phyloP scores from a whole-genome alignment of 441 rosid genomes.

The Gossypium gossypioides region DNA sequence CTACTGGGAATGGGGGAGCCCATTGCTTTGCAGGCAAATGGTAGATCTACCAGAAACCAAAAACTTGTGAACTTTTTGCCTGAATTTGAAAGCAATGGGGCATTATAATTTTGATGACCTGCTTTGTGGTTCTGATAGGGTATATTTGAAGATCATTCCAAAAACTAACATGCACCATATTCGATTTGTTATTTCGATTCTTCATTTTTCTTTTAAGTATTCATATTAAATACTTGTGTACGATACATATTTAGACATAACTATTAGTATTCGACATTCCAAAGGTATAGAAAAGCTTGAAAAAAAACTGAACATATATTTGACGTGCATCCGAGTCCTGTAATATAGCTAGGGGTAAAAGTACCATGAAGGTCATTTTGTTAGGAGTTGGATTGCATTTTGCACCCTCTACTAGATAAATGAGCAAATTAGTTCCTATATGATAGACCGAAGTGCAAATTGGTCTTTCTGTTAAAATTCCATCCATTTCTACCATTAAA shows the following conservation, averaged over 20 bases:
- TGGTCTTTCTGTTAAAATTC: too few species aligned
- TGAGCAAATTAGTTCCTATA: too few species aligned
- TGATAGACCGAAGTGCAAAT: too few species aligned
- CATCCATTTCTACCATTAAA: too few species aligned
- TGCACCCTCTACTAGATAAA: too few species aligned
- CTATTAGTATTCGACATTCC: not conserved
- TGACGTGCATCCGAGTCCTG: not conserved
- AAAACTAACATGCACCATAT: not conserved
- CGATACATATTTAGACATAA: not conserved
- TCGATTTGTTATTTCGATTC: not conserved
- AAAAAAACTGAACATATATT: not conserved
- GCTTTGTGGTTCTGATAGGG: not conserved
- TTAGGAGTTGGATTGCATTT: too few species aligned
- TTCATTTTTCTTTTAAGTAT: too few species aligned
- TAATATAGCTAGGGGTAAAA: not conserved
- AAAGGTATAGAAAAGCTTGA: not conserved
- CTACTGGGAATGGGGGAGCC: not conserved
- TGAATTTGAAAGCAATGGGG: not conserved
- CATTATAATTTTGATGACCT: not conserved
- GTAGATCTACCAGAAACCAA: not conserved
- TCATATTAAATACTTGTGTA: not conserved
- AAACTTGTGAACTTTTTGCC: not conserved
- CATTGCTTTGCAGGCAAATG: conserved; percentile 6
- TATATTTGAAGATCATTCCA: not conserved
- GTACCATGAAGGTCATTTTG: too few species aligned